A percentile compares a stretch with the other conserved stretches of the same genome.
These are phyloP conservation scores for Alopecurus myosuroides DNA, from an alignment of 176 grass and related monocot species.

Conservation along the genomic window DNA sequence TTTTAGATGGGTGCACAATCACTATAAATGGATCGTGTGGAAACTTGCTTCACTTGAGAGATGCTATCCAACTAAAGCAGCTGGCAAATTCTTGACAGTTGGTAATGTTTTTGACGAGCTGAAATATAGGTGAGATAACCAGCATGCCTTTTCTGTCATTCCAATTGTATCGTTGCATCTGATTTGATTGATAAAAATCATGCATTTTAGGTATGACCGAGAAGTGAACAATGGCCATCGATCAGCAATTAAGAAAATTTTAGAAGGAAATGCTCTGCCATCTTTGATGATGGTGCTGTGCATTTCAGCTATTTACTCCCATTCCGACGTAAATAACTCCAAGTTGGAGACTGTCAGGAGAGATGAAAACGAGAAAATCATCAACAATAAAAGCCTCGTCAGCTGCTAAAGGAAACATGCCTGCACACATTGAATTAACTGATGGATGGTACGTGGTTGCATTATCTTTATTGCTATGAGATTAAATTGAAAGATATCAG, in stretches of 20 bases:
- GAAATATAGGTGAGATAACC: conserved; percentile 66
- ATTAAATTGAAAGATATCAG: conserved; percentile 17
- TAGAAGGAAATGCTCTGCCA: conserved; percentile 91
- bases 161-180: conserved; percentile 10
- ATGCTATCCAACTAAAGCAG: conserved; percentile 59
- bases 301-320: conserved; percentile 74
- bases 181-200: conserved; percentile 18
- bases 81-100: conserved; percentile 74
- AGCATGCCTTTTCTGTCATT: conserved; percentile 20
- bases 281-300: conserved; percentile 90
- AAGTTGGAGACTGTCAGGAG: conserved; percentile 29
- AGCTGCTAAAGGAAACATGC: conserved; percentile 23
- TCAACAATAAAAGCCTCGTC: conserved; percentile 20
- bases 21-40: conserved; percentile 88
- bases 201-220: conserved; percentile 75
- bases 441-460: conserved; percentile 76
- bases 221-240: conserved; percentile 86
- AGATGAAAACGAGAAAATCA: conserved; percentile 26
- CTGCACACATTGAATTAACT: conserved; percentile 66
- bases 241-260: conserved; percentile 81
- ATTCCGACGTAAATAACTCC: conserved; percentile 31
- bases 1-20: conserved; percentile 86
- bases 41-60: conserved; percentile 85
- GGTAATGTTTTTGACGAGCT: conserved; percentile 89
- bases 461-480: conserved; percentile 9